Evolutionary conservation across 768 basidiomycete genomes (phyloP).

Genomic region (Boletus barrowsii): DNA sequence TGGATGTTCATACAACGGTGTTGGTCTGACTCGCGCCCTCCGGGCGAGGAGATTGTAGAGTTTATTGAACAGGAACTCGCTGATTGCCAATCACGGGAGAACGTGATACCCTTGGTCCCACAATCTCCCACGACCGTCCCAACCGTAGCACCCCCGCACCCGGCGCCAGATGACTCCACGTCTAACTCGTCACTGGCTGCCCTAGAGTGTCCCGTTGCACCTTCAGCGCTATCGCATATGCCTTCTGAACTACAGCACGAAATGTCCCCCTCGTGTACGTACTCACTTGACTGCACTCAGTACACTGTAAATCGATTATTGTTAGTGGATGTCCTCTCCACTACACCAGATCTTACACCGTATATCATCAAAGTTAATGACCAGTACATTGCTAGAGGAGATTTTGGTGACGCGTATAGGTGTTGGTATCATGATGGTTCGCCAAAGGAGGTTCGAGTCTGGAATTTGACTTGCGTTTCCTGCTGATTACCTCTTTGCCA

Average conservation of each 20-base stretch:
- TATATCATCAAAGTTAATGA: background rate
- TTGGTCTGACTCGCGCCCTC: slow-evolving; percentile 20
- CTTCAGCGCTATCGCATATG: too few species aligned
- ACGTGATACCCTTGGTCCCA: too few species aligned
- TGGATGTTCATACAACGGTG: slow-evolving; percentile 12
- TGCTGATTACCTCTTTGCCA: too few species aligned
- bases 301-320: too few species aligned
- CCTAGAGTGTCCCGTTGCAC: too few species aligned
- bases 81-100: too few species aligned
- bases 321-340: background rate
- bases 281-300: too few species aligned
- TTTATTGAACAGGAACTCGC: background rate
- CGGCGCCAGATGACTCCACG: background rate
- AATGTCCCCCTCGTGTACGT: too few species aligned
- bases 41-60: background rate
- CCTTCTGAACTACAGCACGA: too few species aligned
- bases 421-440: background rate
- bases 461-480: too few species aligned
- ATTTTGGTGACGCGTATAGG: slow-evolving; percentile 4
- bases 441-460: background rate
- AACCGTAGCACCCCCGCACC: background rate
- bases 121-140: too few species aligned
- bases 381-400: background rate
- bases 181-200: too few species aligned
- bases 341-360: background rate